Evolutionary conservation across 495 filamentous ascomycete species (phyloP), one percentile per base, ranked within the genome.

Genomic region (Neurospora sp.): DNA sequence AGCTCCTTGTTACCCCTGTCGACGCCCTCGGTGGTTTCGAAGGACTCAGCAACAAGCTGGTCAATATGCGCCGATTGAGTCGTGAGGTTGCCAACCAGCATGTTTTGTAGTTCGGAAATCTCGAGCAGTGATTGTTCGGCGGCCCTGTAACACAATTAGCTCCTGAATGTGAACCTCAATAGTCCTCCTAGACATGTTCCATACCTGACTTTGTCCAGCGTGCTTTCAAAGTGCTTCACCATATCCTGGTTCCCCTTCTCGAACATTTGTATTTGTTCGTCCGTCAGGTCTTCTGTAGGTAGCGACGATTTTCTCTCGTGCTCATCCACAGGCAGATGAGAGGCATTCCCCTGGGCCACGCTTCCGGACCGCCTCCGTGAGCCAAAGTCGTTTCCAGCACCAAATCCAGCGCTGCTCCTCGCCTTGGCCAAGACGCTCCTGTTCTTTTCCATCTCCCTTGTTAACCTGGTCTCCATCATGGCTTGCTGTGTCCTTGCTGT

Each of bases 201-300:
- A 73, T 86, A 96, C 93, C 90, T 92, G 73, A 98, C 93, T 87
- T 98, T 95, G 78, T 95, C 91, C 78, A 98, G 83, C 0, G 91
- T 93, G 81, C 92, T 92, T 80, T 98, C 92, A 80, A 95, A 97
- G 81, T 97, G 92, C 81, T 89, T 91, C 70, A 98, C 82, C 92
- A 99, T 93, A 71, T 92, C 87, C 78, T 93, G 90, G 79, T 99
- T 98, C 80, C 98, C 94, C 81, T 92, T 88, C 45, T 93, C 94
- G 82, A 99, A 98, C 75, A 98, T 85, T 80, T 97, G 95, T 70
- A 94, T 80, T 80, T 98, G 94, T 74, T 97, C 93, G 68, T 88
- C 87, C 22, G 89, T 91, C 73, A 98, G 82, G 73, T 91, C 86
- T 40, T 87, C 82, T 73, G 90, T 86, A 27, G 87, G 87, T 4